Conservation (phyloP, 2,329 filamentous ascomycete species). For the Microdochium bolleyi region DNA sequence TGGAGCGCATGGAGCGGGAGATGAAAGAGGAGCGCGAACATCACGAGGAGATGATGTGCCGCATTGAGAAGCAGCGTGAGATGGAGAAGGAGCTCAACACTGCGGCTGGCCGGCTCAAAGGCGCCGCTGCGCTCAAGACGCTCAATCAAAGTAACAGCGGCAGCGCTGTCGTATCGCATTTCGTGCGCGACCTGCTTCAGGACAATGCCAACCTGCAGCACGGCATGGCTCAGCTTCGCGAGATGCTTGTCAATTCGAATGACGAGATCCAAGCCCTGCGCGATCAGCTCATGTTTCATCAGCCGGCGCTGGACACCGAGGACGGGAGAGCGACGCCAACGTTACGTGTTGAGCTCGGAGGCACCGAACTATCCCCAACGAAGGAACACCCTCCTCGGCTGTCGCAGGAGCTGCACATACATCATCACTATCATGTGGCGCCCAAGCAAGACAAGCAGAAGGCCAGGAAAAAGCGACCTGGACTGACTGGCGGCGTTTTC, state of each 20-base stretch:
- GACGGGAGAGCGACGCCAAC: slow-evolving; percentile 37
- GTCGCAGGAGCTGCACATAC: slow-evolving; percentile 79
- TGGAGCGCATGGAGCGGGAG: slow-evolving; percentile 83
- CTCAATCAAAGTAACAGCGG: slow-evolving; percentile 50
- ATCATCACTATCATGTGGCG: slow-evolving; percentile 83
- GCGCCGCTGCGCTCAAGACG: slow-evolving; percentile 65
- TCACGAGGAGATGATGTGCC: slow-evolving; percentile 70
- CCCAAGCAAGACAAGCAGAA: slow-evolving; percentile 54
- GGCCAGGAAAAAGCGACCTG: slow-evolving; percentile 64
- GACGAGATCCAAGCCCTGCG: slow-evolving; percentile 85
- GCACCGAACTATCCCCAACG: slow-evolving; percentile 27
- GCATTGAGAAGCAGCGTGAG: slow-evolving; percentile 75
- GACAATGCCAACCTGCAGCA: slow-evolving; percentile 93
- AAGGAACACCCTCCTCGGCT: slow-evolving; percentile 25
- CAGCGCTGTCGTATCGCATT: slow-evolving; percentile 78
- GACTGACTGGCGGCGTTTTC: slow-evolving; percentile 53
- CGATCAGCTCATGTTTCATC: slow-evolving; percentile 73
- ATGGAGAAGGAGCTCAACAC: slow-evolving; percentile 77
- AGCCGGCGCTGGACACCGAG: slow-evolving; percentile 46
- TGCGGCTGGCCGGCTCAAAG: slow-evolving; percentile 73
- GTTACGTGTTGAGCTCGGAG: slow-evolving; percentile 64
- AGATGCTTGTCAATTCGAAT: slow-evolving; percentile 85
- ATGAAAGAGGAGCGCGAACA: slow-evolving; percentile 71
- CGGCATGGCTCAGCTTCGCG: slow-evolving; percentile 82
- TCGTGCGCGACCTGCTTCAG: slow-evolving; percentile 89